A percentile compares a stretch with the other conserved stretches of the same genome.
These are phyloP conservation scores for Aspergillus viridinutans DNA, from an alignment of 2,329 filamentous ascomycete genomes.

Conservation along the genomic window DNA sequence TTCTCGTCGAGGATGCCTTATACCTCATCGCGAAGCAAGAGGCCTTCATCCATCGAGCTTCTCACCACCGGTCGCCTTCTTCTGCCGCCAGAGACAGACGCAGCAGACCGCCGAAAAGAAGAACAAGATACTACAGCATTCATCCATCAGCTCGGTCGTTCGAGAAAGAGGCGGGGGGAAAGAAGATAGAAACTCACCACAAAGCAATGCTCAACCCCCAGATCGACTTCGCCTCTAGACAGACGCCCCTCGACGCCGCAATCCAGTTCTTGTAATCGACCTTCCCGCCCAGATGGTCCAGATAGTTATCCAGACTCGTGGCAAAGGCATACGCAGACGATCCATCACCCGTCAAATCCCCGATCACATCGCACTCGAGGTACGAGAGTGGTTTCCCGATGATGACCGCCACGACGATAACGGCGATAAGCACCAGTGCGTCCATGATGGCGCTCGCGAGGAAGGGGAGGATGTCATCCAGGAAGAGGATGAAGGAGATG, in stretches of 20 bases:
- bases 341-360: slow-evolving; percentile 41
- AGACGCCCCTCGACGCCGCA: slow-evolving; percentile 61
- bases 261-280: slow-evolving; percentile 54
- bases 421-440: slow-evolving; percentile 65
- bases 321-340: slow-evolving; percentile 54
- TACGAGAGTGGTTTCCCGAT: slow-evolving; percentile 77
- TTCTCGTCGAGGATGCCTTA: neutral
- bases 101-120: slow-evolving; percentile 58
- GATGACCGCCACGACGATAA: slow-evolving; percentile 71
- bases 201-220: slow-evolving; percentile 83
- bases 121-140: slow-evolving; percentile 55
- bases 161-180: neutral
- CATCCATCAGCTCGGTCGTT: neutral
- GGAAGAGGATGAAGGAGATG: slow-evolving; percentile 77
- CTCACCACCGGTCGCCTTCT: slow-evolving; percentile 39
- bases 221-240: slow-evolving; percentile 78
- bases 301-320: slow-evolving; percentile 48
- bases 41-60: slow-evolving; percentile 11
- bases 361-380: slow-evolving; percentile 63
- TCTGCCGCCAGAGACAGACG: slow-evolving; percentile 59
- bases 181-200: slow-evolving; percentile 47
- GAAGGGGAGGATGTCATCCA: slow-evolving; percentile 70
- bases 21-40: too few relatives aligned
- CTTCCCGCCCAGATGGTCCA: slow-evolving; percentile 48
- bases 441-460: slow-evolving; percentile 66